Base-by-base conservation (phyloP, 2,329 filamentous ascomycete genomes). In the Aspergillus pseudoterreus region DNA sequence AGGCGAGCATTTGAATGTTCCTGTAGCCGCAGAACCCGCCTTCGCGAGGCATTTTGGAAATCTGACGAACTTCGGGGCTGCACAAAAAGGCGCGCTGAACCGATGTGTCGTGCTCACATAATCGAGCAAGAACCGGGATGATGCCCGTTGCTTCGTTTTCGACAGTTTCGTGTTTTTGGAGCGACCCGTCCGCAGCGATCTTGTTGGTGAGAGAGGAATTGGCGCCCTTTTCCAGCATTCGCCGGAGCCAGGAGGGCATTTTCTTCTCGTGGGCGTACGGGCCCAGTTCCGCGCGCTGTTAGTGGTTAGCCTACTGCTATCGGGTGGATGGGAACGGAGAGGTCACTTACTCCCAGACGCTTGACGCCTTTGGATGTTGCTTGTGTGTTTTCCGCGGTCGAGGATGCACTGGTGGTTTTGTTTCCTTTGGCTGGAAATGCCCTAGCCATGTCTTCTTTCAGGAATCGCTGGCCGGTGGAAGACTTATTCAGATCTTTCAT, bases 21-120 rank as follows among this genome's bases (percentile, higher is more conserved):
- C 92, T 82, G 67, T 96, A 97, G 3, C 92, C 92, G 66, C 92
- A 97, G 67, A 97, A 97, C 5, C 90, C 88, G 19, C 91, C 91
- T 73, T 96, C 92, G 54, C 77, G 79, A n/a, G 79, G 81, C 47
- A 95, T 78, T 63, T 95, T 95, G 47, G 88, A 89, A 22, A 97
- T 80, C 63, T 96, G 92, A 45, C 84, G 79, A 0, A 90, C 87
- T 44, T 78, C 77, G 1, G 86, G 81, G 62, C 91, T 84, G 68
- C 92, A 96, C 32, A 96, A 76, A 62, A 91, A 96, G 5, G 89
- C 88, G 57, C 82, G 82, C 48, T 82, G 76, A 1, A 90, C 87
- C 4, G 75, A 74, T 6, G 72, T 65, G 61, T 88, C 89, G 50
- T 86, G 78, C 38, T 85, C 78, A 41, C 88, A 81, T 10, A 91